Evolutionary conservation across 345 rosid species (phyloP).

Genomic region (Aethionema arabicum): DNA sequence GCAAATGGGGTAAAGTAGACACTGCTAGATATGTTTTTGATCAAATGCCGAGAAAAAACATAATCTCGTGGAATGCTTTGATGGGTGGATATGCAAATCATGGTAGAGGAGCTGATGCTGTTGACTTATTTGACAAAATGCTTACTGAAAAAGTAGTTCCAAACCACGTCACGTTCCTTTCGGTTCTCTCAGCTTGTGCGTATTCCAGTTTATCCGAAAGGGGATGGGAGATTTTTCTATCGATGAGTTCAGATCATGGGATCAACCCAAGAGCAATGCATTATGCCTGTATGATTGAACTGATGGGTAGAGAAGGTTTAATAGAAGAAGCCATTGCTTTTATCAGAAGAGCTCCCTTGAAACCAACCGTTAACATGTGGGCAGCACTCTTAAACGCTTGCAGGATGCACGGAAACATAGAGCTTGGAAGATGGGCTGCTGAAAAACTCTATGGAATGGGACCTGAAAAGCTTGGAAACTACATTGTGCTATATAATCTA

Average conservation of each 20-base stretch:
- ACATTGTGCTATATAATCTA: constrained; percentile 71
- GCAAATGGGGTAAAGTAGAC: constrained; percentile 95
- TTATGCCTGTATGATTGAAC: constrained; percentile 71
- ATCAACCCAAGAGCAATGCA: constrained; percentile 89
- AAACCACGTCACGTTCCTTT: constrained; percentile 76
- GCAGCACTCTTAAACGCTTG: constrained; percentile 85
- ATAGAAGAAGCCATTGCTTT: constrained; percentile 83
- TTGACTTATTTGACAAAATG: constrained; percentile 72
- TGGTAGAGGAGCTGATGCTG: constrained; percentile 68
- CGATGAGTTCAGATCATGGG: constrained; percentile 63
- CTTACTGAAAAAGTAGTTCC: constrained; percentile 52
- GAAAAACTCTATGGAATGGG: constrained; percentile 80
- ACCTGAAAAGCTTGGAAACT: constrained; percentile 77
- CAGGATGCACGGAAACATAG: constrained; percentile 63
- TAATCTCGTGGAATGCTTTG: constrained; percentile 84
- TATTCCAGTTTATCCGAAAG: constrained; percentile 59
- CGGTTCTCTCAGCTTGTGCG: constrained; percentile 75
- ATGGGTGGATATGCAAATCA: constrained; percentile 82
- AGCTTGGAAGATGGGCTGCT: constrained; percentile 80
- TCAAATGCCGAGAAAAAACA: constrained; percentile 62
- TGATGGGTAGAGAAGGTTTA: constrained; percentile 73
- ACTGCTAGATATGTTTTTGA: constrained; percentile 69
- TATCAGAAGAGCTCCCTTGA: constrained; percentile 58
- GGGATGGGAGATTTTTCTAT: constrained; percentile 77
- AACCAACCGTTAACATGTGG: constrained; percentile 86